These are phyloP conservation scores for Binderoboletus segoi DNA, from an alignment of 1,284 basidiomycete species.

Conservation along the genomic window DNA sequence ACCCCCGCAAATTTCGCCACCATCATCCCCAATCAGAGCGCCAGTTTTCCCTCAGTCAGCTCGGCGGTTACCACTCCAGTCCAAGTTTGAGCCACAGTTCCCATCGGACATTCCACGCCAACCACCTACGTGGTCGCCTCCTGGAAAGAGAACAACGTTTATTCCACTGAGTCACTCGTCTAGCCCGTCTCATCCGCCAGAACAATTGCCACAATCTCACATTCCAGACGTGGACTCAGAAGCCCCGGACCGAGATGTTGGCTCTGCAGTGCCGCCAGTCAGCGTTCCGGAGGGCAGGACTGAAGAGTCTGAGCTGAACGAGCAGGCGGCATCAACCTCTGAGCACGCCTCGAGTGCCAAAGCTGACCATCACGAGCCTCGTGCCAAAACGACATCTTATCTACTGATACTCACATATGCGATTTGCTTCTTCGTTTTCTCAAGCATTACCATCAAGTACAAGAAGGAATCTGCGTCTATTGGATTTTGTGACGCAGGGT, in stretches of 20 bases:
- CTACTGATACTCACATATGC: conserved; percentile 43
- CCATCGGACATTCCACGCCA: conserved; percentile 40
- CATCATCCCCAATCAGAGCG: conserved; percentile 39
- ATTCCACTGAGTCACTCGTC: conserved; percentile 17
- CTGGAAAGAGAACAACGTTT: conserved; percentile 16
- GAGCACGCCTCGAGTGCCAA: conserved; percentile 41
- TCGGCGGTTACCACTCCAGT: conserved; percentile 42
- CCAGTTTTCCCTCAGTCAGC: conserved; percentile 12
- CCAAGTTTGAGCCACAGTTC: conserved; percentile 61
- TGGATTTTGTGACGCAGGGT: conserved; percentile 81
- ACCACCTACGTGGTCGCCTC: conserved; percentile 17
- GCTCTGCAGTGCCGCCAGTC: conserved; percentile 21
- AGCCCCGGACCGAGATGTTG: conserved; percentile 16
- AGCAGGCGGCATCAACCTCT: conserved; percentile 36
- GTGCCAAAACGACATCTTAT: conserved; percentile 22
- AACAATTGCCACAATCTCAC: conserved; percentile 12
- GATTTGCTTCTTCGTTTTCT: conserved; percentile 41
- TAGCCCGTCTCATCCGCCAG: conserved; percentile 7
- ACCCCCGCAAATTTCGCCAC: conserved; percentile 59
- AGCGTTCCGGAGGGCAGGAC: conserved; percentile 20
- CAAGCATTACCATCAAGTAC: conserved; percentile 51
- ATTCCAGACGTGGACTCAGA: conserved; percentile 14
- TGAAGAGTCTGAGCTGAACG: conserved; percentile 11
- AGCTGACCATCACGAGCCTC: conserved; percentile 15
- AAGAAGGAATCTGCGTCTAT: conserved; percentile 71